Evolutionary conservation across 2,329 filamentous ascomycete genomes (phyloP), one percentile per base, ranked within the genome.

Genomic region (Colletotrichum orbiculare): DNA sequence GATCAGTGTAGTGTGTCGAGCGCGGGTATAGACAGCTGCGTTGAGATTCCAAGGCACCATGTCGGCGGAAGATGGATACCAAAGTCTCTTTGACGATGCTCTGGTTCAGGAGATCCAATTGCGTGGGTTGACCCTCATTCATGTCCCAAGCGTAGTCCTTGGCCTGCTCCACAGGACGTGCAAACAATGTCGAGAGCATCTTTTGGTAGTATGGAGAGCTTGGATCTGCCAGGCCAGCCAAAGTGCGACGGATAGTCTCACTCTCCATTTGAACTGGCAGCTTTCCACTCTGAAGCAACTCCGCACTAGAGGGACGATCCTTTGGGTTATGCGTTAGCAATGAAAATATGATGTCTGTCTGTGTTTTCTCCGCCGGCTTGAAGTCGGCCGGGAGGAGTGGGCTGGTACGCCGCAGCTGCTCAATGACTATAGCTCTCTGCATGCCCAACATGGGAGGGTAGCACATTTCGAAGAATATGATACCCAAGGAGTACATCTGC

Each of bases 401-500:
- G 11, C 88, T 82, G 43, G 87, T 86, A 69, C 89, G 85, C 49
- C 93, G 87, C 46, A 97, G 83, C 59, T 85, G 81, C 56, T 90
- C 85, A 35, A 97, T 82, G 4, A 89, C 85, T 55, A 84, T 78
- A 2, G 85, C 86, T 67, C 88, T 84, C 71, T 90, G 85, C 87
- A 90, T 90, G 5, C 87, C 88, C 10, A 82, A 70, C 74, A 89
- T 82, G 0, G 87, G 83, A 39, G 82, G 78, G 69, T 89, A 94
- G 73, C 92, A 96, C 96, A 99, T 99, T 77, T 99, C 96, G 70
- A 97, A 98, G 79, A 99, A 97, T 62, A 99, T 98, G 68, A 99
- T 92, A 0, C 96, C 96, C 46, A 99, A 83, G 0, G 95, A 97
- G 75, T 96, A 99, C 95, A 99, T 98, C 85, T 89, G 60, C 0